Evolutionary conservation across 2,329 filamentous ascomycete genomes (phyloP), one percentile per base, ranked within the genome.

Genomic region (Zalaria sp.): DNA sequence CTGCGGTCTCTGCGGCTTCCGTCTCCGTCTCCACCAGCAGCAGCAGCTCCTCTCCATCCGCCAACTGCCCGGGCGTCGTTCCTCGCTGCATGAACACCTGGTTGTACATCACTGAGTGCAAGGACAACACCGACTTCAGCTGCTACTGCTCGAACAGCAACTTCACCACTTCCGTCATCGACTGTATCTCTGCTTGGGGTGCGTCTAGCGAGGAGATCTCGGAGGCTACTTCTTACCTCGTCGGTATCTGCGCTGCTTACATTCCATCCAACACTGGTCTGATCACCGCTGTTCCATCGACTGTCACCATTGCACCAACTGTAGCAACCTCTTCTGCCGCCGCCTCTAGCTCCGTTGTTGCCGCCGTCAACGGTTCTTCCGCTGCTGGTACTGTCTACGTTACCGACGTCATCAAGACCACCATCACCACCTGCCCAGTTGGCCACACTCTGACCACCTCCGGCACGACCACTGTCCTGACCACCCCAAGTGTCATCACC

Each of bases 61-160:
- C 55, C 34, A 39, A 53, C 44, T 76, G 77, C 65, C 86, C 87
- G 44, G 65, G 69, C 26, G 74, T 88, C 38, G 80, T 95, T 39
- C 88, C 89, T 48, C 77, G 77, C 57, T 96, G 89, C 71, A 68
- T 96, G 65, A 91, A 89, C 75, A 93, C 87, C 55, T 95, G 86
- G 84, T 65, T 93, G 55, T 74, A 76, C 59, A 65, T 71, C 46
- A 74, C 82, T 39, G 68, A 74, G 57, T 96, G 89, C 76, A 72
- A 72, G 53, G 79, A 84, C 67, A 94, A 94, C 78, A 80, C 81
- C 35, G 85, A 94, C 57, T 65, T 72, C 45, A 64, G 66, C 50
- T 96, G 89, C 77, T 94, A 84, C 80, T 96, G 89, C 77, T 82
- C 83, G 52, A 74, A 81, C 57, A 61, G 72, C 46, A 67, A 76